Percentiles rank a stretch among this genome's conserved stretches.
phyloP scores from a whole-genome alignment of 768 basidiomycete genomes.

The Mycena galopus region DNA sequence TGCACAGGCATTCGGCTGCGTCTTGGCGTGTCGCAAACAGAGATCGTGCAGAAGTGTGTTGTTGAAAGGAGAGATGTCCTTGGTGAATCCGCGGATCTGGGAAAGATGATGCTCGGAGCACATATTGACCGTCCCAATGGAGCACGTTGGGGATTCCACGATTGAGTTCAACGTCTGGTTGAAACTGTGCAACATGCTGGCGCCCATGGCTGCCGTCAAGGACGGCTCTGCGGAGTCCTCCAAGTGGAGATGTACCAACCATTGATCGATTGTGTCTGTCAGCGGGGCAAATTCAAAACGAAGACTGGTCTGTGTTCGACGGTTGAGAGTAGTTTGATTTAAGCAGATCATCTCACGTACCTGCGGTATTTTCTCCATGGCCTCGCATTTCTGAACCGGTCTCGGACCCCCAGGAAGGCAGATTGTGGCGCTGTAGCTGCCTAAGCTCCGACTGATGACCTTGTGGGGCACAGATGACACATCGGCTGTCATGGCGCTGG shows the following conservation, averaged over 20 bases:
- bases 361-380: constrained; percentile 7
- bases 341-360: constrained; percentile 13
- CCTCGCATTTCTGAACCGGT: background rate
- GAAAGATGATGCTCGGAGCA: constrained; percentile 9
- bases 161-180: constrained; percentile 7
- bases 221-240: constrained; percentile 10
- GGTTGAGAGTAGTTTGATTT: background rate
- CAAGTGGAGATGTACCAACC: constrained; percentile 2
- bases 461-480: background rate
- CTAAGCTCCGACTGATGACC: constrained; percentile 5
- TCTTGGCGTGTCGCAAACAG: constrained; percentile 13
- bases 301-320: constrained; percentile 8
- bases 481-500: constrained; percentile 1
- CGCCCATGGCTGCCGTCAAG: constrained; percentile 10
- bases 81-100: constrained; percentile 3
- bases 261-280: constrained; percentile 5
- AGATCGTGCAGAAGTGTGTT: constrained; percentile 13
- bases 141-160: background rate
- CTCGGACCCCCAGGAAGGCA: background rate
- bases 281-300: constrained; percentile 3
- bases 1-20: background rate
- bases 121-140: background rate
- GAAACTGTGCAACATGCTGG: constrained; percentile 10
- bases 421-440: constrained; percentile 12
- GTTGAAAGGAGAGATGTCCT: constrained; percentile 15